These are phyloP conservation scores for Bruguiera sexangula DNA, from an alignment of 345 rosid species.

Conservation along the genomic window DNA sequence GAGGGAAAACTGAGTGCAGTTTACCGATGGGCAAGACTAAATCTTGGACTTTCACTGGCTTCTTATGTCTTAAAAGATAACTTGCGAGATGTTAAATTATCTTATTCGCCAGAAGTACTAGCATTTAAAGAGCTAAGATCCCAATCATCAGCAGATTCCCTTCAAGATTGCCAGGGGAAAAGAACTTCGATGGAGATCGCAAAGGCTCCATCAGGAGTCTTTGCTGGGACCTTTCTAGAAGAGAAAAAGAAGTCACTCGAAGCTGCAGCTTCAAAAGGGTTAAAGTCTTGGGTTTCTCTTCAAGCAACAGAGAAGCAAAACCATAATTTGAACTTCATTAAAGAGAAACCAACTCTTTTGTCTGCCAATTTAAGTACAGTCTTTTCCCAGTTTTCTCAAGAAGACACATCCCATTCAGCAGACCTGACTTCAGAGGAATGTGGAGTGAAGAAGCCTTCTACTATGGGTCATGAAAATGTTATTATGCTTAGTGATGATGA, in stretches of 20 bases:
- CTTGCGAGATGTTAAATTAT: slow-evolving; percentile 33
- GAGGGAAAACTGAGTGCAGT: slow-evolving; percentile 94
- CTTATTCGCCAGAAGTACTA: slow-evolving; percentile 37
- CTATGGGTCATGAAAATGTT: slow-evolving; percentile 35
- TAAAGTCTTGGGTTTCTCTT: slow-evolving; percentile 19
- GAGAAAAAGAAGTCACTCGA: slow-evolving; percentile 31
- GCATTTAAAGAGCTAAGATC: slow-evolving; percentile 32
- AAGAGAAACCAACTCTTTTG: slow-evolving; percentile 31
- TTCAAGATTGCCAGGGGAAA: slow-evolving; percentile 37
- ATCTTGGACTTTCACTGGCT: slow-evolving; percentile 86
- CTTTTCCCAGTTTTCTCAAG: slow-evolving; percentile 38
- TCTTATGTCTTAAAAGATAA: slow-evolving; percentile 47
- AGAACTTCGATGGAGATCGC: slow-evolving; percentile 32
- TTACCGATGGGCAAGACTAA: slow-evolving; percentile 95
- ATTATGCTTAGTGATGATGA: slow-evolving; percentile 87
- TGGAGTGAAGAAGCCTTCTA: slow-evolving; percentile 36
- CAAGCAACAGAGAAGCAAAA: slow-evolving; percentile 18
- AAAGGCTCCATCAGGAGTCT: slow-evolving; percentile 21
- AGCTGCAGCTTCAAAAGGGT: slow-evolving; percentile 29
- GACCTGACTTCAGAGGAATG: slow-evolving; percentile 22
- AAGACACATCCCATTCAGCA: slow-evolving; percentile 29
- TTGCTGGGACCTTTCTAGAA: slow-evolving; percentile 21
- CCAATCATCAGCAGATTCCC: slow-evolving; percentile 33
- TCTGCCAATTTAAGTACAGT: slow-evolving; percentile 31
- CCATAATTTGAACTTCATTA: slow-evolving; percentile 21